These are phyloP conservation scores for Leucocoprinus sp. DNA, from an alignment of 768 basidiomycete species.

Conservation along the genomic window DNA sequence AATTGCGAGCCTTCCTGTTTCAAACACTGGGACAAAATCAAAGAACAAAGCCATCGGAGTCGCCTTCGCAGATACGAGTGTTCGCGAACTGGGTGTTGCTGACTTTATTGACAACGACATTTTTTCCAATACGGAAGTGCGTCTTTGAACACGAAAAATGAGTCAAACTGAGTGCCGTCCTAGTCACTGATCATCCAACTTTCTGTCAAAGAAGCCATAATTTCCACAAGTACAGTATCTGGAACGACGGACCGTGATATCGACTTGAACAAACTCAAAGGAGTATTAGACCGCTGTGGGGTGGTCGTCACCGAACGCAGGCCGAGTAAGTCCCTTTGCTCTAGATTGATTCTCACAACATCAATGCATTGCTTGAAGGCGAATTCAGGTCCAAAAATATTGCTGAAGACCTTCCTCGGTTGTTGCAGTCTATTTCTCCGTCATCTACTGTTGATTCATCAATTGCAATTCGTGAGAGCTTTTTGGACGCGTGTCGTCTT, in stretches of 20 bases:
- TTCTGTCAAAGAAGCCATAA: slow-evolving; percentile 92
- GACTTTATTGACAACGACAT: slow-evolving; percentile 94
- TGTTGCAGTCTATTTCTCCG: slow-evolving; percentile 43
- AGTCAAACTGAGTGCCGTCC: not conserved
- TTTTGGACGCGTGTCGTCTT: not conserved
- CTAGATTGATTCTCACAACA: not conserved
- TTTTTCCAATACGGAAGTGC: slow-evolving; percentile 91
- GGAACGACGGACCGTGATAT: slow-evolving; percentile 77
- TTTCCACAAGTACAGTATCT: slow-evolving; percentile 64
- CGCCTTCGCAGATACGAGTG: slow-evolving; percentile 87
- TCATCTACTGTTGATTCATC: slow-evolving; percentile 41
- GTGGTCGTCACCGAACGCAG: slow-evolving; percentile 89
- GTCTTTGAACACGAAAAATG: not conserved
- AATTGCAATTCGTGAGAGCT: slow-evolving; percentile 43
- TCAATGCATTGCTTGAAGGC: slow-evolving; percentile 33
- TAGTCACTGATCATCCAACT: slow-evolving; percentile 94
- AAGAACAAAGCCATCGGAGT: slow-evolving; percentile 73
- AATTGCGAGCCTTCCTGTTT: slow-evolving; percentile 44
- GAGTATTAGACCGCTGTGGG: slow-evolving; percentile 82
- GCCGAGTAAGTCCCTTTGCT: slow-evolving; percentile 48
- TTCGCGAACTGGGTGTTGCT: slow-evolving; percentile 77
- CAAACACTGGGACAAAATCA: slow-evolving; percentile 35
- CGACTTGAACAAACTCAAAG: slow-evolving; percentile 80
- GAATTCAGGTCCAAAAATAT: slow-evolving; percentile 81
- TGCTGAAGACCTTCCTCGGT: slow-evolving; percentile 67